Evolutionary conservation across 78 protist species (phyloP), one percentile per base, ranked within the genome.

Genomic region (Cavenderia fasciculata): DNA sequence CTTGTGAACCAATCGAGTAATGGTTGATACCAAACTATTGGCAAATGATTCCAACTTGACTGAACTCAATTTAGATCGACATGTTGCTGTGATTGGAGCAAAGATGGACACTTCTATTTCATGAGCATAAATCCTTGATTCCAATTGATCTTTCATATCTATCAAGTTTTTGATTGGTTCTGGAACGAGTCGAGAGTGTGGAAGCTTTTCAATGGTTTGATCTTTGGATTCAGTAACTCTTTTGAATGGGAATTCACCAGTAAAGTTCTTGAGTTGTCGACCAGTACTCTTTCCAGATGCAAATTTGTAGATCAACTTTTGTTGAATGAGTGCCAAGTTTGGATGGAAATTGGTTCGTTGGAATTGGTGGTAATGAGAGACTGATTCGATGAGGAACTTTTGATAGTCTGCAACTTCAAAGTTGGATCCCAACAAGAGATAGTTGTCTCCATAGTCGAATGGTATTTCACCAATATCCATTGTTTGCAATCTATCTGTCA

Each of bases 81-180:
- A n/a, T n/a, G n/a, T n/a, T n/a, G n/a, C n/a, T n/a, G n/a, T n/a
- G n/a, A n/a, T n/a, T n/a, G n/a, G n/a, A n/a, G n/a, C n/a, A n/a
- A n/a, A n/a, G n/a, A n/a, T n/a, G n/a, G n/a, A n/a, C n/a, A n/a
- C n/a, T n/a, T n/a, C n/a, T n/a, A n/a, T n/a, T n/a, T n/a, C n/a
- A n/a, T n/a, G n/a, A n/a, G n/a, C n/a, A n/a, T n/a, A n/a, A n/a
- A n/a, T n/a, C n/a, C n/a, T n/a, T n/a, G n/a, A n/a, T n/a, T n/a
- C 47, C 18, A 63, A 4, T 40, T 33, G 7, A 3, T 40, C 6
- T 4, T 63, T 63, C 18, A 63, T 27, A 4, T 74, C 85, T 2
- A 57, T 74, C 47, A 74, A 29, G 31, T 74, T 71, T 23, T 59
- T 74, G 11, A 74, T 56, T 10, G 65, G 59, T 41, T 74, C 85